phyloP scores from a whole-genome alignment of 2,329 filamentous ascomycete species.

The Fusarium paranaense region DNA sequence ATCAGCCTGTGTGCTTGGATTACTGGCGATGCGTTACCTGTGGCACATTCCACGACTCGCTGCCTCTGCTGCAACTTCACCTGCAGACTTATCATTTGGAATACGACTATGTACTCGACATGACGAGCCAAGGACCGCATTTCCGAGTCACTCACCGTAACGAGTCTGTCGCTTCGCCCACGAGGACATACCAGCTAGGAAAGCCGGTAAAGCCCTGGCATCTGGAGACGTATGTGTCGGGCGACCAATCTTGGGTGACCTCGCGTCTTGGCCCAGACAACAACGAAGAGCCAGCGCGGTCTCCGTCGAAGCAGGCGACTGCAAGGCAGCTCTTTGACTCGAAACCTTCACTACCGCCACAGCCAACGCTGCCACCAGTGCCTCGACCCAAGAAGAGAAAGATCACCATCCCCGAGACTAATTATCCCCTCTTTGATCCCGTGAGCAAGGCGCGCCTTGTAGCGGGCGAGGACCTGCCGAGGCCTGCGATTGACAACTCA shows the following conservation, averaged over 20 bases:
- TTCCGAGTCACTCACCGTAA: slow-evolving; percentile 54
- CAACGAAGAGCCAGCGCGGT: slow-evolving; percentile 41
- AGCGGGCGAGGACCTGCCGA: slow-evolving; percentile 61
- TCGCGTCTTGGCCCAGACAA: slow-evolving; percentile 54
- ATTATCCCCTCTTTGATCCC: slow-evolving; percentile 67
- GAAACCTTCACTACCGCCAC: slow-evolving; percentile 29
- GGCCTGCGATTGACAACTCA: slow-evolving; percentile 57
- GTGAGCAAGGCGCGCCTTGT: slow-evolving; percentile 65
- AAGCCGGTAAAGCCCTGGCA: slow-evolving; percentile 58
- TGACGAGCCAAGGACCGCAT: slow-evolving; percentile 51
- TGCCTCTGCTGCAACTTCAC: slow-evolving; percentile 62
- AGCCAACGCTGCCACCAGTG: slow-evolving; percentile 1
- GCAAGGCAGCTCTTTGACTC: slow-evolving; percentile 41
- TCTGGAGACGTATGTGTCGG: slow-evolving; percentile 56
- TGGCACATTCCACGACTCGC: slow-evolving; percentile 58
- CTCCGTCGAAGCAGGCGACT: slow-evolving; percentile 36
- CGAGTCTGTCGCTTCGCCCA: slow-evolving; percentile 44
- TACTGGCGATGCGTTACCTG: slow-evolving; percentile 65
- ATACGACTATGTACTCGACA: slow-evolving; percentile 57
- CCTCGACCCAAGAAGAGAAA: slow-evolving; percentile 38
- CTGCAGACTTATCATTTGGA: slow-evolving; percentile 58
- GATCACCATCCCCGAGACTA: slow-evolving; percentile 61
- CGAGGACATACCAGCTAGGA: slow-evolving; percentile 57
- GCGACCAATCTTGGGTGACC: slow-evolving; percentile 60
- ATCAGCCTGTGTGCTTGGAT: slow-evolving; percentile 60